A percentile compares a stretch with the other conserved stretches of the same genome.
phyloP scores from a whole-genome alignment of 495 filamentous ascomycete genomes.

The Friedmanniomyces simplex region DNA sequence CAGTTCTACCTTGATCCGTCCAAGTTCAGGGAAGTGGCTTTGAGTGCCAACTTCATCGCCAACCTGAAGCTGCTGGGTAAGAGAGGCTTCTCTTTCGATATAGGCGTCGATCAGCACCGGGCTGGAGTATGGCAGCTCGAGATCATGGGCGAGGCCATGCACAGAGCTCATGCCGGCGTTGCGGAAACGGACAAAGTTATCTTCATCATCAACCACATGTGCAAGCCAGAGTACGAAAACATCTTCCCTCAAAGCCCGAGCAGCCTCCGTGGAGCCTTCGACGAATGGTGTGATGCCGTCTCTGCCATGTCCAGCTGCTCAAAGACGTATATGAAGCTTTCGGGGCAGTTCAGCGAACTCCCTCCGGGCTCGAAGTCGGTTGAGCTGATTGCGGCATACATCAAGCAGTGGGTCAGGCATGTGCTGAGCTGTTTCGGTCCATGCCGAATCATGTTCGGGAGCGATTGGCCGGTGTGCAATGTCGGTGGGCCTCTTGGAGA shows the following conservation, averaged over 20 bases:
- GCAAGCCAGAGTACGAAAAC: slow-evolving; percentile 63
- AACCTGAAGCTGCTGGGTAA: slow-evolving; percentile 57
- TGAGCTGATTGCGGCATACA: slow-evolving; percentile 31
- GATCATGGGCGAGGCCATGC: slow-evolving; percentile 62
- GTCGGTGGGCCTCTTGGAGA: slow-evolving; percentile 46
- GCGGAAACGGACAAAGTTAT: slow-evolving; percentile 46
- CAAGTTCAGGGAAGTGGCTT: slow-evolving; percentile 33
- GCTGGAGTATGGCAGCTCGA: slow-evolving; percentile 61
- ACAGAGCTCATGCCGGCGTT: slow-evolving; percentile 48
- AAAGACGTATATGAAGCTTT: slow-evolving; percentile 76
- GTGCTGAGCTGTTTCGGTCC: slow-evolving; percentile 59
- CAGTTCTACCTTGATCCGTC: slow-evolving; percentile 61
- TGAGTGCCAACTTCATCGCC: slow-evolving; percentile 50
- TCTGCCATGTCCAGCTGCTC: slow-evolving; percentile 28
- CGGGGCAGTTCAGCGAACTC: slow-evolving; percentile 69
- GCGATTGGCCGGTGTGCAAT: slow-evolving; percentile 84
- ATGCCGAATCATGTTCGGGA: slow-evolving; percentile 72
- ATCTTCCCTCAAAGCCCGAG: neutral
- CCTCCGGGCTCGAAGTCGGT: slow-evolving; percentile 33
- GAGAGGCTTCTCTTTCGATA: slow-evolving; percentile 54
- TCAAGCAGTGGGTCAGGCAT: slow-evolving; percentile 56
- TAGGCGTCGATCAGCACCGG: slow-evolving; percentile 65
- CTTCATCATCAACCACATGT: slow-evolving; percentile 73
- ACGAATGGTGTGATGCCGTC: slow-evolving; percentile 38
- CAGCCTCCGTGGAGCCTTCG: slow-evolving; percentile 8